Evolutionary conservation across 1,284 basidiomycete species (phyloP), one percentile per base, ranked within the genome.

Genomic region (Cryptococcus amylolentus): DNA sequence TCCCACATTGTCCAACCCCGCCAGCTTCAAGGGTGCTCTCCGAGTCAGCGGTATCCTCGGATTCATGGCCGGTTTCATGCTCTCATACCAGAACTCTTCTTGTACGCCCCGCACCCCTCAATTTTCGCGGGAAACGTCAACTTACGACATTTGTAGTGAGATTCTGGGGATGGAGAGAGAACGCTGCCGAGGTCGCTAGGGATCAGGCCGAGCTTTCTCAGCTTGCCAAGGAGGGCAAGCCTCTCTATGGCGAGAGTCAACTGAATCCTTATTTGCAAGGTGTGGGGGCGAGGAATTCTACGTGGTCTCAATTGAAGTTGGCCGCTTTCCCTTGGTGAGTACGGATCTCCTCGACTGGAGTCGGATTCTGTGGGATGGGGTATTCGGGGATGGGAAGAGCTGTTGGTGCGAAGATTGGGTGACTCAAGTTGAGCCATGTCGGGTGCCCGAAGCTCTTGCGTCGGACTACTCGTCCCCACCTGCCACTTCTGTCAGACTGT

Each of bases 121-220:
- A 50, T 31, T 26, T 48, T 41, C 31, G 37, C 31, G 37, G 27
- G 10, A 12, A 41, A 12, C 27, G 14, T 51, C 20, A 40, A 20
- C 50, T 60, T 45, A 58, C 38, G 10, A 49, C 48, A 54, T 23
- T 56, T 58, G 38, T 68, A 92, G 93, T 88, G 78, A 92, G 95
- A 45, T 95, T 98, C 83, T 94, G 91, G 91, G 95, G 95, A 51
- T 94, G 91, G 88, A 81, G 83, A 23, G 95, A 98, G 81, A 99
- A 99, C 80, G 85, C 84, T 63, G 80, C 83, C 20, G 93, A 97
- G 74, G 83, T 87, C 66, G 83, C 83, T 57, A 81, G 80, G 75
- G 93, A 96, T 75, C 72, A 86, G 51, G 80, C 81, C 26, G 93
- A 96, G 76, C 79, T 96, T 49, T 84, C 83, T 43, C 84, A 86